A percentile compares a stretch with the other conserved stretches of the same genome.
Conservation (phyloP, 495 filamentous ascomycete species). For the Penicillium crystallinum region DNA sequence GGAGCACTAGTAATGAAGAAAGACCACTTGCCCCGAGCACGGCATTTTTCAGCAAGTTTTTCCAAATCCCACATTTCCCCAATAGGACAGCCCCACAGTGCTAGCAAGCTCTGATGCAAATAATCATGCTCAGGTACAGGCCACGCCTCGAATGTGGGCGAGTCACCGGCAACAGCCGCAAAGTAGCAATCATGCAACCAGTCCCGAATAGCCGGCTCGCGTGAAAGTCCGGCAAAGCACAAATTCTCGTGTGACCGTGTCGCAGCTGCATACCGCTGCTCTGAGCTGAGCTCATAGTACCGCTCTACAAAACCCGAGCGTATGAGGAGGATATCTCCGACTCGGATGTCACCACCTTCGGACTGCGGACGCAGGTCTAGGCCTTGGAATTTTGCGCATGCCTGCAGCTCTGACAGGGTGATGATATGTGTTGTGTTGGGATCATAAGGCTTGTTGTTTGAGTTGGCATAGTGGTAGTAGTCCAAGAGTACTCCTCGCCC, state of each 20-base stretch:
- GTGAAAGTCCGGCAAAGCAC: conserved; percentile 51
- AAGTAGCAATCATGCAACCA: conserved; percentile 67
- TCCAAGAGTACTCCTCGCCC: conserved; percentile 49
- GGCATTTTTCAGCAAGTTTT: conserved; percentile 40
- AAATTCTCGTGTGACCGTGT: conserved; percentile 43
- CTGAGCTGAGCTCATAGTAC: conserved; percentile 40
- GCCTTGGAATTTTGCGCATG: conserved; percentile 49
- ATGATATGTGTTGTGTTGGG: conserved; percentile 58
- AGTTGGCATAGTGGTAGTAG: conserved; percentile 37
- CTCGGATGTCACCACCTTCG: conserved; percentile 56
- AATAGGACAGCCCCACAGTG: conserved; percentile 58
- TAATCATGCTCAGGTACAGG: conserved; percentile 42
- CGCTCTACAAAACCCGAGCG: conserved; percentile 60
- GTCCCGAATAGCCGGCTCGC: conserved; percentile 53
- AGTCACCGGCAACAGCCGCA: conserved; percentile 56
- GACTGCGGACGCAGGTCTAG: conserved; percentile 37
- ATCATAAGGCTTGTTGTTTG: conserved; percentile 45
- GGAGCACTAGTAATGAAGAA: conserved; percentile 64
- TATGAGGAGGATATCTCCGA: conserved; percentile 64
- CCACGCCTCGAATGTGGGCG: conserved; percentile 59
- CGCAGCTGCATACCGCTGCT: conserved; percentile 35
- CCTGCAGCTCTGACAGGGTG: conserved; percentile 50
- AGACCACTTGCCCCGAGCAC: conserved; percentile 52
- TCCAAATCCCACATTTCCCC: conserved; percentile 61
- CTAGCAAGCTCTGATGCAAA: conserved; percentile 60